Base-by-base conservation (phyloP, 257 asterid species). In the Thymus mandschuricus region DNA sequence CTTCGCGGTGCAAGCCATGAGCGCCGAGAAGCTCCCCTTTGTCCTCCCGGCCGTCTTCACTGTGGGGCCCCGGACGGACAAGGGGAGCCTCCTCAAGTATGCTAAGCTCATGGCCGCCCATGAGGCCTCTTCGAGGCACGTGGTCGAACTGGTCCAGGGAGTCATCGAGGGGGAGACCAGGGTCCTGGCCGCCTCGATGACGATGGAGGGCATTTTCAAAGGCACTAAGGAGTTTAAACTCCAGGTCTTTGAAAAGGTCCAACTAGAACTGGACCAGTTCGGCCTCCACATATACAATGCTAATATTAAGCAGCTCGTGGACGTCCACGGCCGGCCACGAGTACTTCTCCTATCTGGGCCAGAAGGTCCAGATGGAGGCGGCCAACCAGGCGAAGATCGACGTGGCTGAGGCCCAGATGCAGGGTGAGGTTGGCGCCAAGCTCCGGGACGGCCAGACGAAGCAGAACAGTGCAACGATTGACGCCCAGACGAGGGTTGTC, bases 41-140 rank as follows among this genome's bases (percentile, higher is more conserved):
- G 21, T 86, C 48, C 89, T 89, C 63, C 96, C 91, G 0, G 92
- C 92, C 4, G 96, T 89, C 34, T 89, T 87, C 91, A 89, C 96
- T 10, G 81, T 89, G 59, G 88, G 93, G 50, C 96, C 96, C 0
- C 83, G 81, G 0, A 60, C 69, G 0, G 93, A 89, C 38, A 86
- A 45, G 0, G 79, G 2, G 0, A 73, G 85, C 82, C 88, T 87
- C 60, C 59, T 68, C 40, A 85, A 81, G 72, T 89, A 87, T 21
- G 93, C 93, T 43, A 85, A 75, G 76, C 96, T 89, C 66, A 80
- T 89, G 15, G 75, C 93, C 2, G 81, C 91, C 2, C 91, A 86
- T 48, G 91, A 87, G 67, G 83, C 81, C 75, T 80, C 70, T 71
- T 89, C 96, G 1, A 60, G 70, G 73, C 92, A 89, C 28, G 88